A percentile compares a stretch with the other conserved stretches of the same genome.
These are phyloP conservation scores for Salix brachista DNA, from an alignment of 345 rosid species.

Conservation along the genomic window DNA sequence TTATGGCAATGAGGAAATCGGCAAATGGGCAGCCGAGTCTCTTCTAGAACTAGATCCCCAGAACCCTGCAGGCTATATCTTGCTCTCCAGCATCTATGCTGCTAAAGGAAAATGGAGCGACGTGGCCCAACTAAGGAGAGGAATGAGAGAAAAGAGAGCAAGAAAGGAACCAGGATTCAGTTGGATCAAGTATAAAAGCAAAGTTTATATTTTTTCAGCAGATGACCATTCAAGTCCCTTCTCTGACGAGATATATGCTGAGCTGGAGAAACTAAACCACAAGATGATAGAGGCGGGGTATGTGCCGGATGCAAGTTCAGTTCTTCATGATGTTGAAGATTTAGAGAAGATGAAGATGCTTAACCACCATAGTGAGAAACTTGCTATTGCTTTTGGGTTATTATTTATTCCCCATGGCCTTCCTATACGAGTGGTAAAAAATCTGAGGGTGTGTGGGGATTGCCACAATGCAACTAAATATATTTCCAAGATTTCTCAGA, in stretches of 20 bases:
- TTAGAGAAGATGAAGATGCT: constrained; percentile 81
- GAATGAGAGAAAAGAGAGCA: constrained; percentile 69
- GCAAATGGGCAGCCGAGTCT: constrained; percentile 81
- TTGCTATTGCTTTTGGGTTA: constrained; percentile 88
- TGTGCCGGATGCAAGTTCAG: constrained; percentile 64
- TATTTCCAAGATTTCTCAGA: constrained; percentile 71
- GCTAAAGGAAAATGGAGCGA: constrained; percentile 60
- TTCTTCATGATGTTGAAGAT: constrained; percentile 72
- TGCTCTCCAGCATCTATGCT: constrained; percentile 76
- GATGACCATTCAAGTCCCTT: constrained; percentile 73
- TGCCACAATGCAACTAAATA: constrained; percentile 87
- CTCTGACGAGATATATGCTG: constrained; percentile 60
- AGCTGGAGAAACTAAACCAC: constrained; percentile 54
- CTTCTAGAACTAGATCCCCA: constrained; percentile 71
- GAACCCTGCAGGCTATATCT: constrained; percentile 72
- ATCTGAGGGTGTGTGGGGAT: constrained; percentile 85
- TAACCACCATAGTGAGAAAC: constrained; percentile 80
- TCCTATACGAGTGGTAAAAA: constrained; percentile 75
- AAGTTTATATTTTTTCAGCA: constrained; percentile 67
- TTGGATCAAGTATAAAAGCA: constrained; percentile 79
- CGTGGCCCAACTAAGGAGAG: constrained; percentile 59
- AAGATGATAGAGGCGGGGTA: constrained; percentile 70
- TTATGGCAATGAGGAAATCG: constrained; percentile 60
- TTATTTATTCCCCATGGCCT: constrained; percentile 57
- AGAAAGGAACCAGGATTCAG: constrained; percentile 89